Evolutionary conservation across 495 filamentous ascomycete species (phyloP), one percentile per base, ranked within the genome.

Genomic region (Penicillium lividum): DNA sequence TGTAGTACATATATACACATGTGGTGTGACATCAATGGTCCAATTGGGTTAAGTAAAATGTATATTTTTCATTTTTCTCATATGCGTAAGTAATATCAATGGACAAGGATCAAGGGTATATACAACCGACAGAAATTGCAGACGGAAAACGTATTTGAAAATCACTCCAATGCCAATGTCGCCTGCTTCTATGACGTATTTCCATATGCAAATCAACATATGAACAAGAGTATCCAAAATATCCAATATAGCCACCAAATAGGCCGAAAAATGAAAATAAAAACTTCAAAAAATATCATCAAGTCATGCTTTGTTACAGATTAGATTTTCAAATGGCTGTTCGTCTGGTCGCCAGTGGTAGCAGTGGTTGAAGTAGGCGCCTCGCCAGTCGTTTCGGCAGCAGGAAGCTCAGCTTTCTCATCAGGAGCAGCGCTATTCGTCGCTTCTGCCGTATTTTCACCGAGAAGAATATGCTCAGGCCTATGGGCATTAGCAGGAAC

Each of bases 231-330:
- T 25, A 18, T 34, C 7, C 6, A 15, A 28, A 16, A 28, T 25
- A 27, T 29, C 22, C n/a, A 53, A 42, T 29, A 16, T 43, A 15
- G 15, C 34, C 43, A 53, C 40, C 40, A 43, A 29, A 34, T 5
- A 36, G 25, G 30, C 18, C 29, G 18, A 36, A 25, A 51, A 51
- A 9, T 15, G 10, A 53, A 10, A n/a, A 5, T 30, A 3, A 49
- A 49, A 11, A 16, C 46, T 28, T 3, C 9, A 28, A 31, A 33
- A 31, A 6, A n/a, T 46, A 50, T 50, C 54, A 47, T 62, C 50
- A 62, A 53, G 43, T 62, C 59, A 58, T 62, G 36, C 50, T 31
- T 44, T 52, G 30, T 29, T 50, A 46, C 51, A 57, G 25, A 3
- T 36, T 29, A 49, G 7, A 45, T 15, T 18, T 31, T 31, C 34